A percentile compares a stretch with the other conserved stretches of the same genome.
These are phyloP conservation scores for Allium fistulosum DNA, from an alignment of 106 monocot genomes.

Conservation along the genomic window DNA sequence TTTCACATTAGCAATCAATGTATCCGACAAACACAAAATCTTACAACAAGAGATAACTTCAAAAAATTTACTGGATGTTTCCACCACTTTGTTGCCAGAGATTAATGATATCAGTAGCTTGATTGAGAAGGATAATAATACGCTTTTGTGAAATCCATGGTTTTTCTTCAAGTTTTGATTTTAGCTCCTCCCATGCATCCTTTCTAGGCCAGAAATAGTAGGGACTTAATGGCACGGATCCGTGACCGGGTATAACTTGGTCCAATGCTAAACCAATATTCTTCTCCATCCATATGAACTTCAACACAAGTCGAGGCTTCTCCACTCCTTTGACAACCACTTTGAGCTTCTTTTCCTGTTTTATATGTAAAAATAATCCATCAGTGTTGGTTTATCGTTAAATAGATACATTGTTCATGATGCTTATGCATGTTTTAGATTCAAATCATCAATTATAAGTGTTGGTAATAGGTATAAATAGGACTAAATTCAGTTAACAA, in stretches of 20 bases:
- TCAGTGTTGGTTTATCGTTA: no score
- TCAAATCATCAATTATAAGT: neutral
- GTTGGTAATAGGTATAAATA: neutral
- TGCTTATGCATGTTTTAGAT: no score
- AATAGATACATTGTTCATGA: no score
- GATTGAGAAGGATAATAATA: slow-evolving; percentile 58
- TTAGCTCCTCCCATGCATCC: slow-evolving; percentile 75
- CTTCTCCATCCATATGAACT: slow-evolving; percentile 42
- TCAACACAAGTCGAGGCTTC: slow-evolving; percentile 25
- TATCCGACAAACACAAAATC: no score
- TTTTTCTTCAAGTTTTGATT: slow-evolving; percentile 46
- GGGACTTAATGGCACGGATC: slow-evolving; percentile 38
- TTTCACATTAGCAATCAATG: no score
- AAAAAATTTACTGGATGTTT: slow-evolving; percentile 7
- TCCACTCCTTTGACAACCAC: slow-evolving; percentile 40
- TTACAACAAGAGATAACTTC: neutral
- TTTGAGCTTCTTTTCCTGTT: slow-evolving; percentile 15
- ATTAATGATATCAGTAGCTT: slow-evolving; percentile 66
- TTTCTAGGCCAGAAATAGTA: slow-evolving; percentile 69
- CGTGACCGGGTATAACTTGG: slow-evolving; percentile 42
- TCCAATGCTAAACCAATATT: slow-evolving; percentile 45
- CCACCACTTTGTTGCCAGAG: slow-evolving; percentile 67
- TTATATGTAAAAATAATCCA: neutral
- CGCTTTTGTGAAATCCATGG: slow-evolving; percentile 50
- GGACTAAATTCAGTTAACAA: no score